A percentile compares a stretch with the other conserved stretches of the same genome.
Conservation (phyloP, 2,329 filamentous ascomycete genomes). For the Fusarium coffeatum region DNA sequence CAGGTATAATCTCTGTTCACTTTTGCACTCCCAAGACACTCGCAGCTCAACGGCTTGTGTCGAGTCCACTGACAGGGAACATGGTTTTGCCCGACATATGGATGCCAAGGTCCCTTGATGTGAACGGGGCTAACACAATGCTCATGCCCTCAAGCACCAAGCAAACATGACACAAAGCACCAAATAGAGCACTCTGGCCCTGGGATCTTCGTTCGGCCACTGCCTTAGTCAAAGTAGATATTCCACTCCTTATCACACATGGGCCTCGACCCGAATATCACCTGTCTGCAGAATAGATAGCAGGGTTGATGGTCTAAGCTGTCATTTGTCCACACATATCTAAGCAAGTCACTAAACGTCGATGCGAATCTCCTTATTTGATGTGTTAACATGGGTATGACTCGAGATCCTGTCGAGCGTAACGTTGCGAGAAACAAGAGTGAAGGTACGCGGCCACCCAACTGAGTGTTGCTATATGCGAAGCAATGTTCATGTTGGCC, state of each 20-base stretch:
- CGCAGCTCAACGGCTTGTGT: constrained; percentile 5
- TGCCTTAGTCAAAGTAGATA: neutral
- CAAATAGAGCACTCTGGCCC: constrained; percentile 1
- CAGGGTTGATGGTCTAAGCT: neutral
- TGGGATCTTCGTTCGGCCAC: constrained; percentile 13
- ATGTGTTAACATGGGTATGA: constrained; percentile 14
- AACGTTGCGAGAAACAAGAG: neutral
- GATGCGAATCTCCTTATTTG: neutral
- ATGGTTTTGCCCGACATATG: constrained; percentile 31
- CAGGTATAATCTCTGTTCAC: neutral
- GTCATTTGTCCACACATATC: neutral
- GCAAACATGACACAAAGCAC: constrained; percentile 23
- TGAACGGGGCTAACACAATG: constrained; percentile 19
- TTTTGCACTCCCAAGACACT: neutral
- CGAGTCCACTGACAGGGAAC: constrained; percentile 27
- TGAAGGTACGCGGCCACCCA: neutral
- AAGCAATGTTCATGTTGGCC: neutral
- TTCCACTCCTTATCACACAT: constrained; percentile 1
- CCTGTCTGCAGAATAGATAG: constrained; percentile 1
- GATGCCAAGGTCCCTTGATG: constrained; percentile 22
- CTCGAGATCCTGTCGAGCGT: neutral
- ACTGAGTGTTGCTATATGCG: neutral
- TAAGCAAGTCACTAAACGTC: constrained; percentile 2
- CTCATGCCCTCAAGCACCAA: constrained; percentile 17
- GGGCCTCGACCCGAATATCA: constrained; percentile 2